phyloP scores from a whole-genome alignment of 2,329 filamentous ascomycete species.

The Stromatinia cepivora region DNA sequence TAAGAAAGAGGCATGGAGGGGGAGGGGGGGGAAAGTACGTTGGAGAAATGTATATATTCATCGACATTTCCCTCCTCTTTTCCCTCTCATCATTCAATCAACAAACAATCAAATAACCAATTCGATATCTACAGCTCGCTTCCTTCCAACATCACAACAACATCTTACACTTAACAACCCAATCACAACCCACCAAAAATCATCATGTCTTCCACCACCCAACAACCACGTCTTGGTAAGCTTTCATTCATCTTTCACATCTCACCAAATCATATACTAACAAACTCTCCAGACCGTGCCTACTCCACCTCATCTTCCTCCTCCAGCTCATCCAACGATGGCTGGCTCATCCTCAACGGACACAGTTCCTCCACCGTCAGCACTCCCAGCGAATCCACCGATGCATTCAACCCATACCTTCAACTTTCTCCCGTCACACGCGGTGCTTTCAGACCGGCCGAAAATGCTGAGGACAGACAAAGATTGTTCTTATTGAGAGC shows the following conservation, averaged over 20 bases:
- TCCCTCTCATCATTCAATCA: conserved; percentile 19
- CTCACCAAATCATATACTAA: conserved; percentile 4
- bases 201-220: conserved; percentile 19
- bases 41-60: conserved; percentile 20
- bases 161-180: not conserved
- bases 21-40: not conserved
- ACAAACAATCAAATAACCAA: not conserved
- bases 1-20: conserved; percentile 10
- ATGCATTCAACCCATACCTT: conserved; percentile 15
- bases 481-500: conserved; percentile 21
- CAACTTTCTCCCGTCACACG: conserved; percentile 20
- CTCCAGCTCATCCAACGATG: conserved; percentile 11
- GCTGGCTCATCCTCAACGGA: conserved; percentile 20
- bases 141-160: not conserved
- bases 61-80: not conserved
- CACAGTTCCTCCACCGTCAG: not conserved
- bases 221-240: conserved; percentile 21
- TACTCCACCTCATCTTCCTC: conserved; percentile 13
- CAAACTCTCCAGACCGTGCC: conserved; percentile 11
- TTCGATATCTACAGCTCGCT: not conserved
- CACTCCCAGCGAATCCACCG: not conserved
- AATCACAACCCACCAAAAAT: conserved; percentile 18
- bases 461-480: conserved; percentile 20
- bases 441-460: conserved; percentile 1
- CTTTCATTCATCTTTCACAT: not conserved